phyloP scores from a whole-genome alignment of 2,329 filamentous ascomycete genomes.

The Xenosphaeropsis pyriputrescens region DNA sequence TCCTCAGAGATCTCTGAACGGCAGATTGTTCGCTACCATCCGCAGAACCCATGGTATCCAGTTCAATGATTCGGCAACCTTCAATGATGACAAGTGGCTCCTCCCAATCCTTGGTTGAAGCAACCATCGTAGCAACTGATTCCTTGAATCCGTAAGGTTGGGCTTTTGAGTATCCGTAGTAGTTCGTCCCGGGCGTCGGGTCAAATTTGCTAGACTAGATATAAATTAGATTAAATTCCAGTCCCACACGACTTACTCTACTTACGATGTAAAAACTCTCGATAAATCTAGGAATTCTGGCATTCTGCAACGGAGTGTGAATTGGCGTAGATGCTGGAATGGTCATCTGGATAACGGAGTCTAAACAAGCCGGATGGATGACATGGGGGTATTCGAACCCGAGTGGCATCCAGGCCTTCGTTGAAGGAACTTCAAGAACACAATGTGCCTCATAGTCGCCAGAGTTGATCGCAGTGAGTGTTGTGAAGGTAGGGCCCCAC shows the following conservation, averaged over 20 bases:
- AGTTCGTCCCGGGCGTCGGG: not conserved
- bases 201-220: not conserved
- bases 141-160: not conserved
- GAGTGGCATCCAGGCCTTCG: slow-evolving; percentile 34
- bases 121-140: not conserved
- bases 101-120: not conserved
- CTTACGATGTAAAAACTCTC: not conserved
- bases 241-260: not conserved
- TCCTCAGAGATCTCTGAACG: not conserved
- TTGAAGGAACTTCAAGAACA: slow-evolving; percentile 14
- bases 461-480: not conserved
- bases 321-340: no score
- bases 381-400: slow-evolving; percentile 36
- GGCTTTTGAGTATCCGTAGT: not conserved
- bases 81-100: not conserved
- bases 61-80: not conserved
- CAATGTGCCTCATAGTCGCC: not conserved
- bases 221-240: no score
- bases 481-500: not conserved
- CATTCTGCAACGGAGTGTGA: not conserved
- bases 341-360: slow-evolving; percentile 33
- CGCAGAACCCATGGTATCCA: not conserved
- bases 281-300: not conserved
- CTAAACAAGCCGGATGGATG: slow-evolving; percentile 42
- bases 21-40: not conserved